A percentile compares a stretch with the other conserved stretches of the same genome.
These are phyloP conservation scores for Pleurotus salmoneostramineus DNA, from an alignment of 768 basidiomycete species.

Conservation along the genomic window DNA sequence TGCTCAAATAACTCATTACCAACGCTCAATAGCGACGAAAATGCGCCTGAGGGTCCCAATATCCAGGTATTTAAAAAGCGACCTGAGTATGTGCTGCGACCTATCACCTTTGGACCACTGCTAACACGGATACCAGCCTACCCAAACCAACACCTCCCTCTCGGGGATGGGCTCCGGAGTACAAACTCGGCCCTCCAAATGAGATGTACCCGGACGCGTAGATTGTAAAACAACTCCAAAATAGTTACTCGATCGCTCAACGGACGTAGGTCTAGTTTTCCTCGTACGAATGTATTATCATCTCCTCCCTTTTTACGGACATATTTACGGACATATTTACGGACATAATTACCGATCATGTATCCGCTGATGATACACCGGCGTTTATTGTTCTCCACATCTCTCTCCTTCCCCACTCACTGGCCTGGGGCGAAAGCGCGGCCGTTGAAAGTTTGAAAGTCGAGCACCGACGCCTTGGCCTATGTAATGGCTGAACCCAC, in stretches of 20 bases:
- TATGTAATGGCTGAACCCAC: neutral
- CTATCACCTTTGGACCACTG: neutral
- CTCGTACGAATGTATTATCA: no score
- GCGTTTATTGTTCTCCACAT: no score
- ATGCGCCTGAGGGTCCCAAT: neutral
- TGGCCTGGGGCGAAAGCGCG: no score
- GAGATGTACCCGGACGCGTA: neutral
- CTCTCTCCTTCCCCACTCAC: no score
- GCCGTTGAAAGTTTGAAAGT: no score
- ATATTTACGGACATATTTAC: no score
- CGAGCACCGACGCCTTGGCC: no score
- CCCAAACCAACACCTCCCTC: neutral
- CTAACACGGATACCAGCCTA: neutral
- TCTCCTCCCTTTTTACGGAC: no score
- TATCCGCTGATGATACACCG: no score
- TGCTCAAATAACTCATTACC: neutral
- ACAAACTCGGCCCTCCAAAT: neutral
- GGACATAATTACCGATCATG: no score
- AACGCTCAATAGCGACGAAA: neutral
- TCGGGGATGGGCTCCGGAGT: slow-evolving; percentile 2
- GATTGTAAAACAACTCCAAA: neutral
- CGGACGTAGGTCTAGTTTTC: no score
- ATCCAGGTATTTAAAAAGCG: neutral
- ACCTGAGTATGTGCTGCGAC: neutral
- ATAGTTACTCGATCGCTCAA: no score